A percentile compares a stretch with the other conserved stretches of the same genome.
These are phyloP conservation scores for Diatrype stigma DNA, from an alignment of 2,329 filamentous ascomycete species.

Conservation along the genomic window DNA sequence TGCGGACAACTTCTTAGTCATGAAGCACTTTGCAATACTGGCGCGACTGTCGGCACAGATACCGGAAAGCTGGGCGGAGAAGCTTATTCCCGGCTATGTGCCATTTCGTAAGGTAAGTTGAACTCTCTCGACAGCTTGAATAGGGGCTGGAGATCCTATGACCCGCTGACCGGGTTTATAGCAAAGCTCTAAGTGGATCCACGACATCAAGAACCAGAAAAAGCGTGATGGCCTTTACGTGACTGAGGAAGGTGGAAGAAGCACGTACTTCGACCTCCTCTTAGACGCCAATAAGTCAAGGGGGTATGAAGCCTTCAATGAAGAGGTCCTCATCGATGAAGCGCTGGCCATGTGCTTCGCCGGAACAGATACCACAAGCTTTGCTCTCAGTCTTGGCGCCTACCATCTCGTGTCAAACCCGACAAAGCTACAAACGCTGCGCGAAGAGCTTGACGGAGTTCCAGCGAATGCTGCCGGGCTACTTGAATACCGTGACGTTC, in stretches of 20 bases:
- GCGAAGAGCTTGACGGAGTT: not conserved
- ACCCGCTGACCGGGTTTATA: not conserved
- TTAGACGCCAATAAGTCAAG: constrained; percentile 2
- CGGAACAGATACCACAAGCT: not conserved
- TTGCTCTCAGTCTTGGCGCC: not conserved
- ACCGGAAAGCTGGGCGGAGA: constrained; percentile 4
- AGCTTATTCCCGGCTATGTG: constrained; percentile 8
- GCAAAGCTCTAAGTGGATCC: constrained; percentile 9
- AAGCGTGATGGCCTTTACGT: constrained; percentile 3
- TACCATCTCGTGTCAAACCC: not conserved
- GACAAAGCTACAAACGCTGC: not conserved
- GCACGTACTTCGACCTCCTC: constrained; percentile 9
- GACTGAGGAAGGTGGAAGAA: constrained; percentile 4
- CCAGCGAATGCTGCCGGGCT: not conserved
- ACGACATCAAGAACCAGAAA: constrained; percentile 4
- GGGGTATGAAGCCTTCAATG: not conserved
- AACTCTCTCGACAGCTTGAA: not conserved
- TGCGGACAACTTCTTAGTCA: constrained; percentile 9
- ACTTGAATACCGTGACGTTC: not conserved
- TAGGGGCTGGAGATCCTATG: not conserved
- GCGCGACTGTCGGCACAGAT: constrained; percentile 3
- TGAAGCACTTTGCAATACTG: constrained; percentile 10
- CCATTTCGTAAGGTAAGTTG: constrained; percentile 8
- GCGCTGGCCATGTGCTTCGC: not conserved
- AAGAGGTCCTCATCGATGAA: not conserved